phyloP scores from a whole-genome alignment of 306 rosid genomes.

The Malus asiatica region DNA sequence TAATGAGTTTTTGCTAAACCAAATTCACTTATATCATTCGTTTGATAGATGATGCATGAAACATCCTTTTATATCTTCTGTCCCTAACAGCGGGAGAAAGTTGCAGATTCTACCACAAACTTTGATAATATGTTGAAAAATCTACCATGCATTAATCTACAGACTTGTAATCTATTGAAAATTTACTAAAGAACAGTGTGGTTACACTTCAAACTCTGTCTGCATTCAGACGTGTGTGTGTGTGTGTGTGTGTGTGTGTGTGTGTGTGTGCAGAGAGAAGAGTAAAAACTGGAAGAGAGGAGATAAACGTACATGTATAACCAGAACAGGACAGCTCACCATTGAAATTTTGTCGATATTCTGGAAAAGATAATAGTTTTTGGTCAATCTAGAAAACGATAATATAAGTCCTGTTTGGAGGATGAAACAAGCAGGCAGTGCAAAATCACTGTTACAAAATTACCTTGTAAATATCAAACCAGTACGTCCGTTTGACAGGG shows the following conservation, averaged over 20 bases:
- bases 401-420: slow-evolving; percentile 3
- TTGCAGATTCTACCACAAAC: too few relatives aligned
- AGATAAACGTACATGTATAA: slow-evolving; percentile 72
- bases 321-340: slow-evolving; percentile 75
- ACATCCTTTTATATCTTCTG: background rate
- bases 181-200: background rate
- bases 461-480: slow-evolving; percentile 98
- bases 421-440: slow-evolving; percentile 13
- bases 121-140: too few relatives aligned
- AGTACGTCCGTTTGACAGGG: slow-evolving; percentile 79
- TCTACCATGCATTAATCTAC: too few relatives aligned
- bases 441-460: slow-evolving; percentile 1
- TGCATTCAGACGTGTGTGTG: background rate
- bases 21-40: background rate
- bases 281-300: background rate
- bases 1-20: background rate
- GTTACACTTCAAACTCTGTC: background rate
- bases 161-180: background rate
- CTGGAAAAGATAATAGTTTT: slow-evolving; percentile 35
- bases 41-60: background rate
- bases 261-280: background rate
- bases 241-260: background rate
- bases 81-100: too few relatives aligned
- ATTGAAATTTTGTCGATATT: slow-evolving; percentile 72
- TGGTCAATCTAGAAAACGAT: background rate